Evolutionary conservation across 805 yeast genomes (phyloP).

Genomic region (Saturnispora besseyi): DNA sequence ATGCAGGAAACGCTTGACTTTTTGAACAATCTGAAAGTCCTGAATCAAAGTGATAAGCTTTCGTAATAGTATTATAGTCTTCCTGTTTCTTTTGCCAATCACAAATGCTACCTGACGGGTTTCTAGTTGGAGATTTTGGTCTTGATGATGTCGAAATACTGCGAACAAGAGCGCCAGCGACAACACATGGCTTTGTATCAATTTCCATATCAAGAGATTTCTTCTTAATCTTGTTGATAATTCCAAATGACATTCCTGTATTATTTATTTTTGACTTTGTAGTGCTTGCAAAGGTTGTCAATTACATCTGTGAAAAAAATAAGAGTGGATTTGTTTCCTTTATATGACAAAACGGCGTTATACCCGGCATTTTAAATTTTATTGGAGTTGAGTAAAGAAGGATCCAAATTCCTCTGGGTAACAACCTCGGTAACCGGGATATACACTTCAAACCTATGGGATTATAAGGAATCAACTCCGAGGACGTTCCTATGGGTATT

Average conservation of each 20-base stretch:
- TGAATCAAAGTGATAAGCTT: constrained; percentile 6
- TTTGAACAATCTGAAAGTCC: not conserved
- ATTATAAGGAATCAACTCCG: not conserved
- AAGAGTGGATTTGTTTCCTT: not conserved
- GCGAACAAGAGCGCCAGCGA: not conserved
- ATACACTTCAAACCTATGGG: not conserved
- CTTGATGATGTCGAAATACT: not conserved
- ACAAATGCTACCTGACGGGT: not conserved
- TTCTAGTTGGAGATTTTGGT: not conserved
- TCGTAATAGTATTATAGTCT: constrained; percentile 4
- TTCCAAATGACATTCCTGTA: constrained; percentile 2
- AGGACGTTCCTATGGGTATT: not conserved
- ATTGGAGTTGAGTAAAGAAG: not conserved
- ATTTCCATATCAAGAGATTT: not conserved
- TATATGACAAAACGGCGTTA: not conserved
- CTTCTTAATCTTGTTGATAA: constrained; percentile 1
- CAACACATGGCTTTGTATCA: not conserved
- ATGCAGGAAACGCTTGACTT: not conserved
- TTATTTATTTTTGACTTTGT: too few relatives aligned
- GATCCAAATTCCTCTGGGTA: not conserved
- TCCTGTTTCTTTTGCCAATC: constrained; percentile 1
- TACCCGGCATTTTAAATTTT: not conserved
- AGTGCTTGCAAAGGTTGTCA: not conserved
- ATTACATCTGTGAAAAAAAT: not conserved
- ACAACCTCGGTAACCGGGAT: not conserved